Evolutionary conservation across 805 yeast species (phyloP), one percentile per base, ranked within the genome.

Genomic region (Candida dendrica): DNA sequence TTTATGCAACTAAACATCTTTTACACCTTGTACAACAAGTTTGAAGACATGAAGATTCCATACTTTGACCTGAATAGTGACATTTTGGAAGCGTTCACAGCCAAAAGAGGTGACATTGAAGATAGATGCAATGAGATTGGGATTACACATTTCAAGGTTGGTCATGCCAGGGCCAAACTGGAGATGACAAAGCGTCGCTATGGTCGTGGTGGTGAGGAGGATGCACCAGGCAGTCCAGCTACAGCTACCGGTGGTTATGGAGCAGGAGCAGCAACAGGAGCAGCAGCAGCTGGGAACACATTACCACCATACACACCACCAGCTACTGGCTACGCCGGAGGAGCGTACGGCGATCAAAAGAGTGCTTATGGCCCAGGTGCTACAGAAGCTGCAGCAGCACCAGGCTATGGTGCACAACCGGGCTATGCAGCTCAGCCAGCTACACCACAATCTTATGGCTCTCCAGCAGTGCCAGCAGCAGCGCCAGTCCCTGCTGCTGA

Each of bases 1-100:
- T 93, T 80, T 72, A 93, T 93, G 98, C 98, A 93, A 69, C 76
- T 93, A 70, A 93, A 93, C 69, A 88, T 93, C 44, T 93, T 90
- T 64, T 93, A 93, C 73, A 89, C 96, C 1, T 71, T 93, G 47
- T 90, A 86, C 69, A 83, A 75, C 58, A 77, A 85, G 55, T 86
- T 91, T 87, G 96, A 91, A 66, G 95, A 87, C 59, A 81, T 91
- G 85, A 89, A 93, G 68, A 93, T 93, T 51, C 96, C 97, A 14
- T 93, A 93, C 66, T 93, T 93, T 64, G 95, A 93, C 60, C 71
- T 93, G 58, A 71, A 77, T 39, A 73, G 85, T 36, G 98, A 89
- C 60, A 85, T 93, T 48, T 72, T 84, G 42, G 91, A 85, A 60
- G 83, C 90, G 3, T 93, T 82, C 65, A 64, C 61, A 27, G 71